Evolutionary conservation across 805 yeast species (phyloP).

Genomic region (Metschnikowia matae): DNA sequence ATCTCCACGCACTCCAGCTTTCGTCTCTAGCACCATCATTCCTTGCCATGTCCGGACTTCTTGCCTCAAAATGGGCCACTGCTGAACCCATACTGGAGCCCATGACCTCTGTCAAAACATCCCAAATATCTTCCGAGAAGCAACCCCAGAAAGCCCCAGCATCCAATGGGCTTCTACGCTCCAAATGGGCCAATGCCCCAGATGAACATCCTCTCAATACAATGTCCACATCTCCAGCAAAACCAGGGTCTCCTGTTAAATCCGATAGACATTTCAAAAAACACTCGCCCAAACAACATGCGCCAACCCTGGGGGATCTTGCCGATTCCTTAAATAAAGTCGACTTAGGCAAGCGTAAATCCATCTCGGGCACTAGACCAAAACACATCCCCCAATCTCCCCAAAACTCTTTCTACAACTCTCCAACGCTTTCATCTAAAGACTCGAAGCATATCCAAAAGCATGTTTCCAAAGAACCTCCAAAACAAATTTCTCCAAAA

Average conservation of each 20-base stretch:
- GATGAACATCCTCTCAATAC: conserved; percentile 3
- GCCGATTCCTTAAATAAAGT: neutral
- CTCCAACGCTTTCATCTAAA: no score
- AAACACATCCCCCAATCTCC: neutral
- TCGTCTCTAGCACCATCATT: neutral
- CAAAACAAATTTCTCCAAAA: neutral
- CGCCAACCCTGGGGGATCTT: neutral
- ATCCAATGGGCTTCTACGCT: conserved; percentile 10
- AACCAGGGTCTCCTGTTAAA: neutral
- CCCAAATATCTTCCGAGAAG: neutral
- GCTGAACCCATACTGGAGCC: conserved; percentile 16
- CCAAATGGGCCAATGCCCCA: conserved; percentile 33
- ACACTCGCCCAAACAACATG: neutral
- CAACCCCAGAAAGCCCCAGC: neutral
- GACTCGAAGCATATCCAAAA: no score
- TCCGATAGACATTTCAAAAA: neutral
- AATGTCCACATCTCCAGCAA: neutral
- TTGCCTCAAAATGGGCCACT: conserved; percentile 36
- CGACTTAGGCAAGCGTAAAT: neutral
- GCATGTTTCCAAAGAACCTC: neutral
- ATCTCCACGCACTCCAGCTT: neutral
- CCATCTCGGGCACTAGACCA: neutral
- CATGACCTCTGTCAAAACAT: neutral
- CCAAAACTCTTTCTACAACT: neutral
- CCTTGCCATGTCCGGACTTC: conserved; percentile 16